Evolutionary conservation across 345 rosid species (phyloP), one percentile per base, ranked within the genome.

Genomic region (Luvunga scandens): DNA sequence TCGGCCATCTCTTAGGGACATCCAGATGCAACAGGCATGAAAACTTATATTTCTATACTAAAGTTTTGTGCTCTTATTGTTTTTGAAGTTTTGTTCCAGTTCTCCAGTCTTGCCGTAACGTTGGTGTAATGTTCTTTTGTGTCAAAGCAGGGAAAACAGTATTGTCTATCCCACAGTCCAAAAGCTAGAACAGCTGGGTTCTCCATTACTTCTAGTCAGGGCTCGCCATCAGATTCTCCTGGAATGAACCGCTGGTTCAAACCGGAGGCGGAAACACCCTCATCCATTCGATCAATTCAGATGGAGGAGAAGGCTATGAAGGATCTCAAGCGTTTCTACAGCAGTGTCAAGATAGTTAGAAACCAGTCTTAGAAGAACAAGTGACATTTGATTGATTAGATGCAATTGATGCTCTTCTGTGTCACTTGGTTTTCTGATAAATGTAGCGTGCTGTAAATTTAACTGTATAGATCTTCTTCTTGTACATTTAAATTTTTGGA

Each of bases 291-390:
- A 1, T 91, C 98, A 1, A 96, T 96, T 77, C 98, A 96, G 87
- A 91, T 94, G 0, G 99, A 96, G 84, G 99, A 94, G 84, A 92
- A 85, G 87, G 99, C 98, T 27, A 92, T 94, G 84, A 96, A 92
- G 87, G 98, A 94, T 80, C 91, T 94, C 45, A 91, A 92, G 77
- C 95, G 98, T 55, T 84, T 90, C 83, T 94, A 96, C 84, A 89
- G 93, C 88, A 92, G 83, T 18, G 99, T 92, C 30, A 96, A 92
- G 89, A 85, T 96, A 25, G 93, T 90, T 69, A 91, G 86, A 86
- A 92, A 86, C 82, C 88, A 85, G 78, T 83, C 77, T 21, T 91
- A 81, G 78, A 73, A 74, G 75, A 57, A 24, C 39, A 55, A 16
- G 6, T 66, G 76, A 72, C 42, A 24, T 25, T 18, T 75, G 55